phyloP scores from a whole-genome alignment of 805 yeast genomes.

The Zygoascus ofunaensis region DNA sequence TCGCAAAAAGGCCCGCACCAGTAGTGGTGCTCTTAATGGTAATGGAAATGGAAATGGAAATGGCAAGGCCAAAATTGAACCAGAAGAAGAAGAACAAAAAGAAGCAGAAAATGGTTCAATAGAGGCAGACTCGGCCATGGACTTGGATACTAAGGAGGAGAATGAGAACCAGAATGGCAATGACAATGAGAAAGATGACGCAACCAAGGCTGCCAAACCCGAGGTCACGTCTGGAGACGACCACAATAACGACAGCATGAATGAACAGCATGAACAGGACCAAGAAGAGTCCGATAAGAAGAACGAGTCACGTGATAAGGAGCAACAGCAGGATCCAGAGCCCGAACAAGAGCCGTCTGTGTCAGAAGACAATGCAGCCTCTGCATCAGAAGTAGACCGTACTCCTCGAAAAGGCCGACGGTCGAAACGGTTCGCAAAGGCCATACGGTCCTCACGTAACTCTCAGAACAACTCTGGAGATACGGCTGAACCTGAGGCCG shows the following conservation, averaged over 20 bases:
- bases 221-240: background rate
- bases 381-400: background rate
- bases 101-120: constrained; percentile 7
- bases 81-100: constrained; percentile 12
- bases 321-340: background rate
- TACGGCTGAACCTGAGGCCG: background rate
- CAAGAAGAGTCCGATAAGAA: background rate
- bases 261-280: background rate
- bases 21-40: background rate
- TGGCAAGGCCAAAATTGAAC: constrained; percentile 17
- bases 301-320: background rate
- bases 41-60: constrained; percentile 4
- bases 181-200: background rate
- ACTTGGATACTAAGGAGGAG: background rate
- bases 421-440: background rate
- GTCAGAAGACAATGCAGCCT: background rate
- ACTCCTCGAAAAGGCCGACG: background rate
- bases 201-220: background rate
- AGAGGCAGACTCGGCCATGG: constrained; percentile 1
- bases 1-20: constrained; percentile 7
- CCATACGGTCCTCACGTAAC: background rate
- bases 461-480: background rate
- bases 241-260: background rate
- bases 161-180: background rate
- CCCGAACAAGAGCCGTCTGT: background rate